Base-by-base conservation (phyloP, 1,284 basidiomycete species). In the Fomitopsis palustris region DNA sequence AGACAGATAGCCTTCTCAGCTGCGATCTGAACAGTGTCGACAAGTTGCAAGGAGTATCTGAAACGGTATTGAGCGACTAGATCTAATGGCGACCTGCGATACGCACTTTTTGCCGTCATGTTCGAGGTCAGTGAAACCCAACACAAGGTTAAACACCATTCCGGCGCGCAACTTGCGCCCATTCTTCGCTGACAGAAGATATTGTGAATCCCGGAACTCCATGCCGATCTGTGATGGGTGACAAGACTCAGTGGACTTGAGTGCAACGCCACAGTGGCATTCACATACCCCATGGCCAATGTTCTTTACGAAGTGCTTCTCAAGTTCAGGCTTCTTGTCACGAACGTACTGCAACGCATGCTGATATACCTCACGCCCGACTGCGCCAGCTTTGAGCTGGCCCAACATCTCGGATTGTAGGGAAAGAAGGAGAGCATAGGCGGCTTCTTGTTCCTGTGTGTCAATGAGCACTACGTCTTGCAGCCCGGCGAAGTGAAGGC, bases 181-280 rank as follows among this genome's bases (percentile, higher is more conserved):
- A 68, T 93, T 96, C 77, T 98, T 98, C 12, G 86, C 66, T 3
- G 87, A 90, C 38, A 98, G 78, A 2, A 95, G 77, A 71, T 95
- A 97, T 0, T 87, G 80, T 10, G 90, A 87, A 71, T 99, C 96
- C 35, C 96, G 87, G 76, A 96, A 98, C 73, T 98, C 96, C 71
- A 98, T 85, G 14, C 95, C 95, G 71, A 88, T 96, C 93, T 96
- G 68, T 7, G 59, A 60, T 17, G 42, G 27, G 21, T 29, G 53
- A 33, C 42, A 29, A 39, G 17, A 16, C 12, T 43, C 33, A 25
- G 12, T 27, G 14, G 41, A 33, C 33, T 45, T n/a, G 25, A 25
- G 29, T 25, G n/a, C 16, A 31, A n/a, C 10, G 21, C 23, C 1
- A 17, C 23, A 38, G 35, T 2, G 25, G 9, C 41, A 12, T 35